Conservation (phyloP, 2,329 filamentous ascomycete species). For the Eutypa lata region DNA sequence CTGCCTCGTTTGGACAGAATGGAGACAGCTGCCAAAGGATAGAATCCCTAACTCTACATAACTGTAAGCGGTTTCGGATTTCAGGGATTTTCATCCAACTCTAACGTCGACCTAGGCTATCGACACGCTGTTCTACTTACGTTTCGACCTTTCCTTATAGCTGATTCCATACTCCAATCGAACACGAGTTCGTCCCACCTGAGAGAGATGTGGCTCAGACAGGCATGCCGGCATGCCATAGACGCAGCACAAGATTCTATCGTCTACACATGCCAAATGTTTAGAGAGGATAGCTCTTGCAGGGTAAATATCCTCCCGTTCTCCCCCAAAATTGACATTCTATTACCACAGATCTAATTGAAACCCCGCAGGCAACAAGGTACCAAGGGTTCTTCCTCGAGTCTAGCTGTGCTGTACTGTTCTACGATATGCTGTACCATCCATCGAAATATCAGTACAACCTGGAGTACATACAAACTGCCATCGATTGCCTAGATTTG, state of each 20-base stretch:
- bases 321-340: neutral
- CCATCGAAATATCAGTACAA: conserved; percentile 26
- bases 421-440: conserved; percentile 26
- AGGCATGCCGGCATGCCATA: conserved; percentile 25
- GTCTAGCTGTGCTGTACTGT: conserved; percentile 24
- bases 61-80: conserved; percentile 2
- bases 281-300: conserved; percentile 9
- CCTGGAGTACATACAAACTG: conserved; percentile 25
- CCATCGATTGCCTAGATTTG: conserved; percentile 17
- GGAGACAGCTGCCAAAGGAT: conserved; percentile 3
- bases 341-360: neutral
- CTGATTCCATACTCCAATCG: conserved; percentile 16
- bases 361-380: conserved; percentile 1
- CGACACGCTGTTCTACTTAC: conserved; percentile 19
- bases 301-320: conserved; percentile 2
- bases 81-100: neutral
- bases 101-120: conserved; percentile 9
- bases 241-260: conserved; percentile 28
- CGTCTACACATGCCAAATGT: conserved; percentile 12
- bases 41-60: conserved; percentile 14
- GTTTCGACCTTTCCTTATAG: conserved; percentile 23
- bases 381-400: conserved; percentile 28
- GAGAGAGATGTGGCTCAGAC: conserved; percentile 26
- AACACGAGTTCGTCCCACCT: conserved; percentile 1
- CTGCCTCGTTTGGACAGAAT: conserved; percentile 3